Evolutionary conservation across 257 asterid genomes (phyloP).

Genomic region (Ophiorrhiza pumila): DNA sequence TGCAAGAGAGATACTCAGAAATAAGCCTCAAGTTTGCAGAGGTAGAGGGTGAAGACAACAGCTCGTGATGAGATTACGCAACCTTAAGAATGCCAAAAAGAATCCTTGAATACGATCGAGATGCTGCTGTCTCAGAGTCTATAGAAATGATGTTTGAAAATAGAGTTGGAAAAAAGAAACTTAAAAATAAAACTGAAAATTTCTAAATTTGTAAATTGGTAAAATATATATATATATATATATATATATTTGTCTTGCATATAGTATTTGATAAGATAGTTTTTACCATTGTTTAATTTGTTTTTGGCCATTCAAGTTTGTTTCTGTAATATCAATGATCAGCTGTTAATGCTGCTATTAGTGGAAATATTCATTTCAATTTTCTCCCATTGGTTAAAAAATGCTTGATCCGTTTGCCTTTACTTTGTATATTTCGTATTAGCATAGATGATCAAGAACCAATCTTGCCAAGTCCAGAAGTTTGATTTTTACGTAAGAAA

Average conservation of each 20-base stretch:
- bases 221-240: too few species aligned
- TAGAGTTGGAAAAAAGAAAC: constrained; percentile 21
- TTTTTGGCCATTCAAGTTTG: background rate
- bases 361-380: constrained; percentile 5
- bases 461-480: too few species aligned
- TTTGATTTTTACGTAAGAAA: too few species aligned
- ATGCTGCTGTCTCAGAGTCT: constrained; percentile 23
- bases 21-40: constrained; percentile 98
- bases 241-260: constrained; percentile 18
- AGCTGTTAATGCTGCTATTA: constrained; percentile 3
- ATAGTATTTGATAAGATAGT: constrained; percentile 20
- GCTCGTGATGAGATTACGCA: constrained; percentile 87
- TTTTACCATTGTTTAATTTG: constrained; percentile 7
- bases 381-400: background rate
- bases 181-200: background rate
- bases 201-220: constrained; percentile 15
- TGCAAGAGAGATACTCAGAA: constrained; percentile 96
- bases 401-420: too few species aligned
- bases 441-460: too few species aligned
- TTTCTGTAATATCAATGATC: constrained; percentile 2
- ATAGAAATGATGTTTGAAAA: constrained; percentile 20
- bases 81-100: constrained; percentile 67
- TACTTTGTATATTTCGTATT: too few species aligned
- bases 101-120: constrained; percentile 23
- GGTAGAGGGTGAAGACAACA: constrained; percentile 97